These are phyloP conservation scores for Nannizziopsis arthrosporioides DNA, from an alignment of 2,329 filamentous ascomycete genomes.

Conservation along the genomic window DNA sequence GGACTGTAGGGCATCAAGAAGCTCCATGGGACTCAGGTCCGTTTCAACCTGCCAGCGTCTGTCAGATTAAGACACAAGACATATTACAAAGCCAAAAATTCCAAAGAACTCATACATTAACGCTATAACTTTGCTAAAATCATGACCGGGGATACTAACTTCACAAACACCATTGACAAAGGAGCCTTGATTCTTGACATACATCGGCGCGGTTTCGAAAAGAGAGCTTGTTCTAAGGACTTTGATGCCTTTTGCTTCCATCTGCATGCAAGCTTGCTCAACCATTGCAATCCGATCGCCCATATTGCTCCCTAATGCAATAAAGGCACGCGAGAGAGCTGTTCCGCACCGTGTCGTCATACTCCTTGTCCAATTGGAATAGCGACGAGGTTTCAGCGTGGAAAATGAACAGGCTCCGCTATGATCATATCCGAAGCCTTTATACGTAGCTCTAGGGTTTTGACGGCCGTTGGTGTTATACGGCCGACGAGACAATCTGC, in stretches of 20 bases:
- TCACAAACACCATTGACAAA: conserved; percentile 92
- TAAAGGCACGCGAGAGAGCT: conserved; percentile 45
- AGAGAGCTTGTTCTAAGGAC: conserved; percentile 73
- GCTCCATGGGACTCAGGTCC: conserved; percentile 56
- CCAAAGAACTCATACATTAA: neutral
- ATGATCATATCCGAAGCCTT: no score
- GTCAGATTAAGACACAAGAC: conserved; percentile 9
- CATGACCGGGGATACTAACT: conserved; percentile 42
- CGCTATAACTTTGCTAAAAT: conserved; percentile 2
- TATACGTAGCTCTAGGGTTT: no score
- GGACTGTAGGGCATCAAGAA: conserved; percentile 69
- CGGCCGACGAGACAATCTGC: no score
- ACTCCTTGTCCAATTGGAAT: conserved; percentile 22
- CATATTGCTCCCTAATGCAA: conserved; percentile 87
- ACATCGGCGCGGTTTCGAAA: conserved; percentile 96
- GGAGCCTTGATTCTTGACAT: conserved; percentile 72
- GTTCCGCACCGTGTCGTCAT: neutral
- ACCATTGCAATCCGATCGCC: conserved; percentile 78
- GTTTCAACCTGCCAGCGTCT: conserved; percentile 58
- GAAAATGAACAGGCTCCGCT: neutral
- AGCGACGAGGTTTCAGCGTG: conserved; percentile 5
- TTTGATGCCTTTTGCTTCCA: conserved; percentile 60
- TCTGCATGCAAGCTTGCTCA: conserved; percentile 66
- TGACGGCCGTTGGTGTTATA: no score
- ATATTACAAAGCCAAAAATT: neutral